Percentiles rank a stretch among this genome's conserved stretches.
phyloP scores from a whole-genome alignment of 371 early-diverging fungal species.

The Chytridium lagenaria region DNA sequence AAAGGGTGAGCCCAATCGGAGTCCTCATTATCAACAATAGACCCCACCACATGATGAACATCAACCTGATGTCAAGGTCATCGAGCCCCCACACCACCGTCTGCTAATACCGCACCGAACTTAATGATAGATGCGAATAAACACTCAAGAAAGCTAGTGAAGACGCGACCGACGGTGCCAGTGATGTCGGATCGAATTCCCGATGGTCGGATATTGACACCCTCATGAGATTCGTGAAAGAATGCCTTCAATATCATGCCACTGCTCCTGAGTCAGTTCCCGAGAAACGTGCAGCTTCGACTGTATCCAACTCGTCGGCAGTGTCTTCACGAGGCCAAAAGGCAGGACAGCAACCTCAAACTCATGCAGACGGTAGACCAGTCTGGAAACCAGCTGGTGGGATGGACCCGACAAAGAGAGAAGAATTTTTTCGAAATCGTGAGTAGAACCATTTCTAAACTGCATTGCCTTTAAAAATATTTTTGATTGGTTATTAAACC shows the following conservation, averaged over 20 bases:
- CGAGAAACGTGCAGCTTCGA: background rate
- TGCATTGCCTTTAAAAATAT: too few species aligned
- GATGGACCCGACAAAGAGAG: conserved; percentile 1
- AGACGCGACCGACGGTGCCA: background rate
- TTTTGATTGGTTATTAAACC: too few species aligned
- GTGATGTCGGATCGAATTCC: background rate
- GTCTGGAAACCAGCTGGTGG: conserved; percentile 14
- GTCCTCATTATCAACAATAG: background rate
- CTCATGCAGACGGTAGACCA: conserved; percentile 5
- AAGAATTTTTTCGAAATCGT: conserved; percentile 10
- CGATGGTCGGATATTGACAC: background rate
- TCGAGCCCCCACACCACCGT: background rate
- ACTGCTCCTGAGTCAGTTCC: background rate
- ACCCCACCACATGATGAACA: background rate
- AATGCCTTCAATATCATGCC: conserved; percentile 12
- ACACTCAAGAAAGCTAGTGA: background rate
- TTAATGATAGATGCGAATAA: conserved; percentile 4
- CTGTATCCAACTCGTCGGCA: background rate
- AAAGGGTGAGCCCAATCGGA: background rate
- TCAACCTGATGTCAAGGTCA: background rate
- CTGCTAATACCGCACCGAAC: background rate
- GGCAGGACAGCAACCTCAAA: background rate
- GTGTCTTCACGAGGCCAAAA: background rate
- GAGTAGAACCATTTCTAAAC: too few species aligned
- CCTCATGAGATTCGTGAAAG: background rate